Evolutionary conservation across 2,329 filamentous ascomycete species (phyloP).

Genomic region (Epicoccum sorghinum): DNA sequence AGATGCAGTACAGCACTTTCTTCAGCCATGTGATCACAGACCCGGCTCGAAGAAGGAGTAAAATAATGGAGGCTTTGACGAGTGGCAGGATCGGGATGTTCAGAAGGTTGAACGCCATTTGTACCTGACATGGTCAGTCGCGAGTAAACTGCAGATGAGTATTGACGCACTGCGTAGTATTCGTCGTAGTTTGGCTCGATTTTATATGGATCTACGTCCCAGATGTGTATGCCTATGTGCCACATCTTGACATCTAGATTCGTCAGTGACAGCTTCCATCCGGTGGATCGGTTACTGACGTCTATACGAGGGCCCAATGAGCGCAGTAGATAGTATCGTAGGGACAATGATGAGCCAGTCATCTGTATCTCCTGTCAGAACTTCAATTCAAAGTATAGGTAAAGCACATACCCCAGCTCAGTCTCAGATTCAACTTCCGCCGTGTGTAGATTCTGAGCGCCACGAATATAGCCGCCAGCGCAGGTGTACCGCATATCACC

Average conservation of each 20-base stretch:
- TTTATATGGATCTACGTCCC: conserved; percentile 41
- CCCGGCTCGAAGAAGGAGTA: conserved; percentile 48
- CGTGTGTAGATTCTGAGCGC: conserved; percentile 46
- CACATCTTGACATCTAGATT: conserved; percentile 46
- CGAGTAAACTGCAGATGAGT: not conserved
- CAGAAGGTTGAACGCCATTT: conserved; percentile 48
- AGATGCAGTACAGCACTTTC: conserved; percentile 45
- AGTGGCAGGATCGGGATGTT: conserved; percentile 50
- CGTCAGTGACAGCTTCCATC: not conserved
- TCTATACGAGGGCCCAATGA: conserved; percentile 46
- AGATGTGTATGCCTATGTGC: conserved; percentile 47
- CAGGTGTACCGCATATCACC: conserved; percentile 44
- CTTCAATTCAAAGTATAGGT: not conserved
- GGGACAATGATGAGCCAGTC: conserved; percentile 49
- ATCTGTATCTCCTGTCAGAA: conserved; percentile 29
- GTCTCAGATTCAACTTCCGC: conserved; percentile 44
- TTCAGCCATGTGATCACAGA: conserved; percentile 48
- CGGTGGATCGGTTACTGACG: conserved; percentile 28
- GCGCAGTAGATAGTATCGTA: conserved; percentile 43
- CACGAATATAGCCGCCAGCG: conserved; percentile 43
- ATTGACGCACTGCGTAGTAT: conserved; percentile 39
- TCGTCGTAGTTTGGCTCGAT: conserved; percentile 47
- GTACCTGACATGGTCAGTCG: conserved; percentile 31
- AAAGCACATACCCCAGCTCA: conserved; percentile 43
- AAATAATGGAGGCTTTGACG: conserved; percentile 50